Base-by-base conservation (phyloP, 2,329 filamentous ascomycete genomes). In the Tolypocladium tropicale region DNA sequence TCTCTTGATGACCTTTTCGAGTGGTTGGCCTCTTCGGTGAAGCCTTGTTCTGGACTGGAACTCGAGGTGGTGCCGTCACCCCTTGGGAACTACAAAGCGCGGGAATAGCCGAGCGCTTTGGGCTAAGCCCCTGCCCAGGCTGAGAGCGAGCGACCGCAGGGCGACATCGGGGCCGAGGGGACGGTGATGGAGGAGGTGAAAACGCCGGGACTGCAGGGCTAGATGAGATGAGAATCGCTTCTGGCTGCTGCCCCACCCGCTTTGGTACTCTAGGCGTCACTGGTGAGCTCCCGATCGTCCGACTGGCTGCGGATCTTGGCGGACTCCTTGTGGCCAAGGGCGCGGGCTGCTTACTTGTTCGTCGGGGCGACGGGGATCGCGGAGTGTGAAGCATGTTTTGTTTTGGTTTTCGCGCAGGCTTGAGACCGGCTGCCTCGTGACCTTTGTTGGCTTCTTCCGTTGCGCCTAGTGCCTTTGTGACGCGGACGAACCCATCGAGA, bases 191-290 rank as follows among this genome's bases (percentile, higher is more conserved):
- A 59, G 67, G 55, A 67, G 68, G 64, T 60, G 72, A 70, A 33
- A 64, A 55, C 48, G 58, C 55, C 25, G 58, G 53, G 48, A 53
- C 56, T 65, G 65, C 60, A 53, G 76, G 75, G 59, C 75, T 77
- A 65, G 75, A 78, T 61, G 71, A 67, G 65, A 78, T 72, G 60
- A 72, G 52, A 67, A 78, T 76, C 58, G 74, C 61, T 62, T 77
- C 69, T 63, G 63, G 61, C 56, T 56, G 61, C 56, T 56, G 56
- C 57, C 54, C 56, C 53, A 55, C 54, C 34, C 55, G 41, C 56
- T 51, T 63, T 61, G 58, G 61, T 58, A 62, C 69, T 63, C 74
- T 77, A 70, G 72, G 71, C 60, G 65, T 63, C 56, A 61, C 59
- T 64, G 72, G 76, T 76, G 73, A 77, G 75, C 72, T 68, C 61